phyloP scores from a whole-genome alignment of 164 flowering plant genomes.

The Umbellularia californica region DNA sequence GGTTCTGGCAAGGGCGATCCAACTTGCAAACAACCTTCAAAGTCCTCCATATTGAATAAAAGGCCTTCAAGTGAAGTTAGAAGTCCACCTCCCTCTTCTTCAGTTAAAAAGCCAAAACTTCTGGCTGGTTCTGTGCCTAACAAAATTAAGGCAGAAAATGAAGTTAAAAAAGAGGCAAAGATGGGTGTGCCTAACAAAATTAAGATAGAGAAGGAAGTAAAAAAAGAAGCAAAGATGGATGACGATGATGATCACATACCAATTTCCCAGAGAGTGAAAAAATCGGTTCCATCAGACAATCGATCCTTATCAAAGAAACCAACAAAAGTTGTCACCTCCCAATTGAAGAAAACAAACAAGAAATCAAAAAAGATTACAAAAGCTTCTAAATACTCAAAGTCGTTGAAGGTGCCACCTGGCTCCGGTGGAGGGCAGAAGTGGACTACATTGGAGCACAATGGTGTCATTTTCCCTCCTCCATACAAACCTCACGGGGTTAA shows the following conservation, averaged over 20 bases:
- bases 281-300: conserved; percentile 28
- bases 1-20: conserved; percentile 41
- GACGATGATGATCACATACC: conserved; percentile 73
- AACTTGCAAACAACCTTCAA: conserved; percentile 17
- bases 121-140: conserved; percentile 28
- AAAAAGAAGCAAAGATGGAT: conserved; percentile 20
- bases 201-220: conserved; percentile 38
- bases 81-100: conserved; percentile 35
- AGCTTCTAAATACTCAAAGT: conserved; percentile 54
- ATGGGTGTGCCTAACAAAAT: conserved; percentile 21
- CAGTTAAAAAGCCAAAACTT: conserved; percentile 56
- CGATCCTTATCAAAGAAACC: conserved; percentile 46
- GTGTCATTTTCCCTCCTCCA: conserved; percentile 96
- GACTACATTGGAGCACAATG: conserved; percentile 88
- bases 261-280: conserved; percentile 66
- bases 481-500: conserved; percentile 88
- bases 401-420: conserved; percentile 59
- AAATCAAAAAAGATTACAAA: conserved; percentile 51
- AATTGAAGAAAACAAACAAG: conserved; percentile 44
- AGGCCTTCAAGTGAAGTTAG: conserved; percentile 47
- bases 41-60: conserved; percentile 41
- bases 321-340: conserved; percentile 40
- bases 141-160: conserved; percentile 38
- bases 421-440: conserved; percentile 96
- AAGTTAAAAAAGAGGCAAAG: conserved; percentile 24